Percentiles rank a stretch among this genome's conserved stretches.
phyloP scores from a whole-genome alignment of 2,329 filamentous ascomycete genomes.

The Aspergillus nomiae region DNA sequence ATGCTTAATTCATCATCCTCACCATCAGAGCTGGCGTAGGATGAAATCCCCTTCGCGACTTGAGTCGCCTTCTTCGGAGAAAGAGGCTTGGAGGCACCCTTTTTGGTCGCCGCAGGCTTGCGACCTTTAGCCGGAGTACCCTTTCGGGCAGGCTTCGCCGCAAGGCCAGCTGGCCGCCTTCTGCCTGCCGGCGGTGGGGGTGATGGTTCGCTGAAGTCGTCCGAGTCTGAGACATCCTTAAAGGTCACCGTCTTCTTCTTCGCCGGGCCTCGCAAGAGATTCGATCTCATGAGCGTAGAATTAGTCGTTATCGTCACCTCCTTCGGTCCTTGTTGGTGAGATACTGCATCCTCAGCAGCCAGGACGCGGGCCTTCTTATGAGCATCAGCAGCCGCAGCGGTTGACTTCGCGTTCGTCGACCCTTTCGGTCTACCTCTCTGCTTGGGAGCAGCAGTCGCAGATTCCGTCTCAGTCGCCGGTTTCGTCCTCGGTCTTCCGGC shows the following conservation, averaged over 20 bases:
- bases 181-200: slow-evolving; percentile 26
- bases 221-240: slow-evolving; percentile 43
- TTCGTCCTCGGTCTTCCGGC: slow-evolving; percentile 21
- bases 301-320: slow-evolving; percentile 31
- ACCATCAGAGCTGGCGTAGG: slow-evolving; percentile 40
- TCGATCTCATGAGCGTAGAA: slow-evolving; percentile 33
- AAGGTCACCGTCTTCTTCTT: slow-evolving; percentile 53
- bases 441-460: slow-evolving; percentile 19
- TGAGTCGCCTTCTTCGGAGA: slow-evolving; percentile 54
- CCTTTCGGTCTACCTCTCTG: slow-evolving; percentile 35
- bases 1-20: slow-evolving; percentile 48
- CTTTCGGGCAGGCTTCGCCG: slow-evolving; percentile 50
- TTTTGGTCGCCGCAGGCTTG: slow-evolving; percentile 36
- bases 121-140: slow-evolving; percentile 33
- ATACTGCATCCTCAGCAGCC: slow-evolving; percentile 10
- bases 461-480: slow-evolving; percentile 9
- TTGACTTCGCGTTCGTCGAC: slow-evolving; percentile 19
- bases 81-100: slow-evolving; percentile 38
- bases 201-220: slow-evolving; percentile 36
- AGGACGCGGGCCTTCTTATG: slow-evolving; percentile 14
- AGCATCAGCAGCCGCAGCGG: slow-evolving; percentile 8
- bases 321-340: slow-evolving; percentile 19
- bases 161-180: slow-evolving; percentile 38
- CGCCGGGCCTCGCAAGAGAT: slow-evolving; percentile 31
- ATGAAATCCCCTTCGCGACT: slow-evolving; percentile 42